Evolutionary conservation across 2,329 filamentous ascomycete species (phyloP).

Genomic region (Torrubiellomyces zombiae): DNA sequence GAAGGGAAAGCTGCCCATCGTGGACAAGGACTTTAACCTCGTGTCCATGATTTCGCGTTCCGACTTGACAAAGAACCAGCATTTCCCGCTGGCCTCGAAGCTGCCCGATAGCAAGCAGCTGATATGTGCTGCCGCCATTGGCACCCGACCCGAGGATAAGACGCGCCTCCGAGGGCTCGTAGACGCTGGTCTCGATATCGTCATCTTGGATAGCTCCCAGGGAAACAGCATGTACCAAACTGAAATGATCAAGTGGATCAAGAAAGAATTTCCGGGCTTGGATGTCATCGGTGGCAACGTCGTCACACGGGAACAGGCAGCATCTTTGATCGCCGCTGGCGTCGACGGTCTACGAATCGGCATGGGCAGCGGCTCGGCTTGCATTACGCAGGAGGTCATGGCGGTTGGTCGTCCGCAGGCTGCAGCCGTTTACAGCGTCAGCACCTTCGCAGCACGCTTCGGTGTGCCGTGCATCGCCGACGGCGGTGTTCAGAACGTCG

Average conservation of each 20-base stretch:
- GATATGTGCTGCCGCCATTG: constrained; percentile 86
- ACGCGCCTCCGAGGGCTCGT: constrained; percentile 69
- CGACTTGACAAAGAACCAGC: constrained; percentile 95
- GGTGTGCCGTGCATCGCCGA: constrained; percentile 97
- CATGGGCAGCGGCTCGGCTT: constrained; percentile 96
- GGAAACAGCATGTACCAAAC: constrained; percentile 98
- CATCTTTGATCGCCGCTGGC: constrained; percentile 77
- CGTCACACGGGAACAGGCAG: constrained; percentile 92
- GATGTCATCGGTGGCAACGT: constrained; percentile 98
- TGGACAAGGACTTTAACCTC: constrained; percentile 69
- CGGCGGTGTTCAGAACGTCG: constrained; percentile 94
- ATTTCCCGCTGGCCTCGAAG: constrained; percentile 94
- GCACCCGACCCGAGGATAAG: constrained; percentile 90
- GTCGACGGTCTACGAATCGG: constrained; percentile 94
- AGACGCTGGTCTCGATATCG: constrained; percentile 87
- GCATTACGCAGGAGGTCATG: constrained; percentile 99
- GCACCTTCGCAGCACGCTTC: constrained; percentile 76
- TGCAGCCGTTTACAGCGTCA: constrained; percentile 78
- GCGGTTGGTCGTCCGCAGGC: constrained; percentile 94
- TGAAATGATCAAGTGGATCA: constrained; percentile 95
- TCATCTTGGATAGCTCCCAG: constrained; percentile 89
- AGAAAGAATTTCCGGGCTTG: constrained; percentile 66
- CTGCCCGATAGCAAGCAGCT: constrained; percentile 94
- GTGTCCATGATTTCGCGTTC: constrained; percentile 87
- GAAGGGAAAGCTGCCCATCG: constrained; percentile 94